A percentile compares a stretch with the other conserved stretches of the same genome.
Conservation (phyloP, 208 protist genomes). For the Strigomonas galati region DNA sequence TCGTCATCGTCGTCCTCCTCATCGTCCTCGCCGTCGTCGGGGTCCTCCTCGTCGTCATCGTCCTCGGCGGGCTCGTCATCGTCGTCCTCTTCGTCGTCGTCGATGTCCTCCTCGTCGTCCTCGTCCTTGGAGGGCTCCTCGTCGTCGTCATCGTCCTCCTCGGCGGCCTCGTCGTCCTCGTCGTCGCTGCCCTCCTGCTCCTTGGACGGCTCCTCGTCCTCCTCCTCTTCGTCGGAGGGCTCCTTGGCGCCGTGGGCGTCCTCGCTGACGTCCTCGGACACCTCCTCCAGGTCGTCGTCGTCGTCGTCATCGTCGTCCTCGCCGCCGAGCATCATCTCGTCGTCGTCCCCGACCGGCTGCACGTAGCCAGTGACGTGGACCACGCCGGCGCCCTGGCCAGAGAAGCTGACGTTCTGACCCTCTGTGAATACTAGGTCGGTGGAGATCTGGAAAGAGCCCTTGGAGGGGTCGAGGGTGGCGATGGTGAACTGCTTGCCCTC, state of each 20-base stretch:
- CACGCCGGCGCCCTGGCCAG: conserved; percentile 62
- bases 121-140: conserved; percentile 25
- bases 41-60: conserved; percentile 21
- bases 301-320: conserved; percentile 50
- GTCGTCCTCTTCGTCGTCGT: conserved; percentile 28
- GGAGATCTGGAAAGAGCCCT: conserved; percentile 75
- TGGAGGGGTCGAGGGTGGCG: conserved; percentile 84
- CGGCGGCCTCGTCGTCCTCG: conserved; percentile 34
- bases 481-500: conserved; percentile 89
- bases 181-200: background rate
- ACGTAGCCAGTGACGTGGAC: conserved; percentile 86
- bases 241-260: conserved; percentile 42
- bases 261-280: conserved; percentile 28
- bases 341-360: conserved; percentile 75
- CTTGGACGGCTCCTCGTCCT: conserved; percentile 10
- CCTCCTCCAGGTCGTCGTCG: conserved; percentile 42
- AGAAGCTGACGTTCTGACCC: conserved; percentile 68
- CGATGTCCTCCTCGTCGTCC: conserved; percentile 29
- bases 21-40: conserved; percentile 26
- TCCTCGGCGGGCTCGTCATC: conserved; percentile 37
- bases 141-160: conserved; percentile 25
- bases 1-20: conserved; percentile 49
- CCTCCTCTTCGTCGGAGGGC: conserved; percentile 31
- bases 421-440: conserved; percentile 86
- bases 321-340: conserved; percentile 42